Percentiles rank a stretch among this genome's conserved stretches.
Evolutionary conservation across 495 filamentous ascomycete species (phyloP).

Genomic region (Podospora fimiseda): DNA sequence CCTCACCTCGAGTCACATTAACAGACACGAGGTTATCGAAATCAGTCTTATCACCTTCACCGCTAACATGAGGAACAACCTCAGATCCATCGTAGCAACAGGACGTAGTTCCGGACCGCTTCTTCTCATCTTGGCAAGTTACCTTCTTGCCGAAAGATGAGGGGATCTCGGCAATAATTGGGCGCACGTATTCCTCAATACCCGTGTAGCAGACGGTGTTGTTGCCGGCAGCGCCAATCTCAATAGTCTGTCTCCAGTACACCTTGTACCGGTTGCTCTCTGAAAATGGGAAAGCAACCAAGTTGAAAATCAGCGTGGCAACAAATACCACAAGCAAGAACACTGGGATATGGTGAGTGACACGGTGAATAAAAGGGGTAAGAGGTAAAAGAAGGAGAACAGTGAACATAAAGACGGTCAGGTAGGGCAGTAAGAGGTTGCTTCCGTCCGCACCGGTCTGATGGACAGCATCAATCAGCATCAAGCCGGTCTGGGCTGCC

Average conservation of each 20-base stretch:
- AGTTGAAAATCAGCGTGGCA: constrained; percentile 79
- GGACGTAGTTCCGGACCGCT: constrained; percentile 42
- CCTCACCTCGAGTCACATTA: constrained; percentile 19
- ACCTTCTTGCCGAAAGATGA: constrained; percentile 58
- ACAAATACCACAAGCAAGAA: constrained; percentile 67
- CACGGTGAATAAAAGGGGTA: constrained; percentile 79
- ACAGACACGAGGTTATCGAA: constrained; percentile 19
- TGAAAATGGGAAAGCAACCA: constrained; percentile 84
- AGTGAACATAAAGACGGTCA: constrained; percentile 59
- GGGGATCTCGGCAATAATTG: constrained; percentile 61
- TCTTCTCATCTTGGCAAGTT: constrained; percentile 31
- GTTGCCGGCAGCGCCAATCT: constrained; percentile 65
- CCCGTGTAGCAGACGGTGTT: constrained; percentile 67
- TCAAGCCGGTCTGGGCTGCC: constrained; percentile 63
- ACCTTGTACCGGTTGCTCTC: constrained; percentile 70
- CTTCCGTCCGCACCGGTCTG: constrained; percentile 81
- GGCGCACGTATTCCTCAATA: constrained; percentile 61
- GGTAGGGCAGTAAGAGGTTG: constrained; percentile 58
- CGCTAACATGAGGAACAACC: constrained; percentile 50
- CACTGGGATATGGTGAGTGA: constrained; percentile 73
- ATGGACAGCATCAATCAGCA: constrained; percentile 63
- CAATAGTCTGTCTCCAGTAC: constrained; percentile 76
- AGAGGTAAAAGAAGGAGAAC: constrained; percentile 71
- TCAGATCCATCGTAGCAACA: constrained; percentile 64
- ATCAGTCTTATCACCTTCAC: constrained; percentile 28